Evolutionary conservation across 805 yeast genomes (phyloP).

Genomic region (Saccharomycopsis amapae): DNA sequence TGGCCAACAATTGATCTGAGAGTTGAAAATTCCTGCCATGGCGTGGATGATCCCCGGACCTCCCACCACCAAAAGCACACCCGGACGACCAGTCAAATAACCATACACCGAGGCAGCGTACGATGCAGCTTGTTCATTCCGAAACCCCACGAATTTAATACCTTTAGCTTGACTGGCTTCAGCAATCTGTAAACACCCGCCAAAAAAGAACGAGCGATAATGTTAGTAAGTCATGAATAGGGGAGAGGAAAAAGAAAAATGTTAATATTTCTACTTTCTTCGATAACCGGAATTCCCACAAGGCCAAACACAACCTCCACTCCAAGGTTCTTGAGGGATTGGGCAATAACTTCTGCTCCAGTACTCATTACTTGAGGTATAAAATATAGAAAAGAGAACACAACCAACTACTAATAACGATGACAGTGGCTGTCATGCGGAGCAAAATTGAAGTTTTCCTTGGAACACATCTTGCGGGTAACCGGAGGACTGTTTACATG

Average conservation of each 20-base stretch:
- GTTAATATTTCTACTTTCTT: constrained; percentile 29
- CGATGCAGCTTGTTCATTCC: constrained; percentile 71
- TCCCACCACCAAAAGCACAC: constrained; percentile 63
- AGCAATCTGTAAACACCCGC: constrained; percentile 36
- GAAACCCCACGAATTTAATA: constrained; percentile 49
- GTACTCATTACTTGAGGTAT: too few relatives aligned
- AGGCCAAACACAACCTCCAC: constrained; percentile 57
- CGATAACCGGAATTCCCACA: constrained; percentile 72
- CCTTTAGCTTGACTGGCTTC: constrained; percentile 49
- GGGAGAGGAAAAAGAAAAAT: background rate
- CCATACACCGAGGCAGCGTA: constrained; percentile 73
- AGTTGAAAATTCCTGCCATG: constrained; percentile 57
- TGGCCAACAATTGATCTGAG: constrained; percentile 59
- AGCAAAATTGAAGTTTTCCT: too few relatives aligned
- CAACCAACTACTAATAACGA: too few relatives aligned
- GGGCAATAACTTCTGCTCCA: constrained; percentile 46
- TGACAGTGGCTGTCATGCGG: too few relatives aligned
- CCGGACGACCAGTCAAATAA: constrained; percentile 56
- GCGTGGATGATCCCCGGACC: constrained; percentile 72
- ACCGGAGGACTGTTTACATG: too few relatives aligned
- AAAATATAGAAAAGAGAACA: too few relatives aligned
- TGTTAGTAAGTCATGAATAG: too few relatives aligned
- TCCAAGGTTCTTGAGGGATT: constrained; percentile 40
- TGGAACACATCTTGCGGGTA: too few relatives aligned
- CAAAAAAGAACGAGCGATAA: background rate